Base-by-base conservation (phyloP, 139 green algal species). In the Chlamydomonas sphaeroides region DNA sequence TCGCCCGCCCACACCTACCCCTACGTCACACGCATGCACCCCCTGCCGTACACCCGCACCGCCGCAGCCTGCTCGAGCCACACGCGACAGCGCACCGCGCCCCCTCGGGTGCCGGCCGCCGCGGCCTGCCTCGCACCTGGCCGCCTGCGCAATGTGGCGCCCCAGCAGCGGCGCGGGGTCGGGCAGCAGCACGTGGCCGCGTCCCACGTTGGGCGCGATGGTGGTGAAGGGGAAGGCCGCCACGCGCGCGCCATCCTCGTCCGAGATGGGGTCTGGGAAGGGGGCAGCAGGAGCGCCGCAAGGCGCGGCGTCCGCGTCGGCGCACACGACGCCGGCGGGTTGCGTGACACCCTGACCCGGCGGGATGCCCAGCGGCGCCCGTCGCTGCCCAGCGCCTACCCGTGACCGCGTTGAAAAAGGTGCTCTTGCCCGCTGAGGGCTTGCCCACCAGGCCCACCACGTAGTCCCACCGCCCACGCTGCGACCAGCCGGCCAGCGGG, bases 181-280 rank as follows among this genome's bases (percentile, higher is more conserved):
- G 28, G 89, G 86, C n/a, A 88, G 41, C 28, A 85, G 45, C 3
- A 83, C 68, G 61, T 79, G 86, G n/a, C 72, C 89, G 7, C 80
- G 59, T 15, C 85, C 87, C 8, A 89, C 48, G 61, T 93, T 91
- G 4, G 89, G 89, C 3, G 68, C 62, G 66, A 93, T 93, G 61
- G 89, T 93, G 61, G 89, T 93, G 85, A 93, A 93, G 70, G 89
- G 89, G 71, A 86, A 90, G 36, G 89, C 74, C 2, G 68, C 89
- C 76, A 89, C 85, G 2, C 78, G 68, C 38, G 88, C 88, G 0
- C 74, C 84, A 41, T 92, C 86, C 48, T 85, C 84, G 39, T 87
- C 86, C 20, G 30, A 57, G 38, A n/a, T 62, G 0, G 84, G 89
- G 63, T 91, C 83, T 79, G 71, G 25, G n/a, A n/a, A 25, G 18